These are phyloP conservation scores for Yarrowia galli DNA, from an alignment of 1,139 yeast species.

Conservation along the genomic window DNA sequence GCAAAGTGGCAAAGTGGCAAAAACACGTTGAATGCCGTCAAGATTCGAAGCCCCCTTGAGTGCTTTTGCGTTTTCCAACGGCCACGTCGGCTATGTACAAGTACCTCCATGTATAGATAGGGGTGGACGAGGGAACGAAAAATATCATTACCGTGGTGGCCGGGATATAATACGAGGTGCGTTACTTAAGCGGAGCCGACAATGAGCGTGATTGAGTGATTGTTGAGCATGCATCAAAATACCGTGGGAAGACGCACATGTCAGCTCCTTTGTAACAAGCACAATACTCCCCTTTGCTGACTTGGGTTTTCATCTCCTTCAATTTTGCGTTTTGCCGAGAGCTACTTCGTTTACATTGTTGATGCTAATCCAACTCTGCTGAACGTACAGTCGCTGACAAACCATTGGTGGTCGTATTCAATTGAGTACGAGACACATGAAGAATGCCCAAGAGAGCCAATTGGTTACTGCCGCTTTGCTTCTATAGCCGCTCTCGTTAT, in stretches of 20 bases:
- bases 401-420: too few species aligned
- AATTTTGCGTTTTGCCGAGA: not conserved
- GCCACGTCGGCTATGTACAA: not conserved
- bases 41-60: not conserved
- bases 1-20: too few species aligned
- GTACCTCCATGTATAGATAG: not conserved
- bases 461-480: too few species aligned
- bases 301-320: not conserved
- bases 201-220: not conserved
- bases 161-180: conserved; percentile 5
- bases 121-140: not conserved
- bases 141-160: not conserved
- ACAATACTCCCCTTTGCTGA: not conserved
- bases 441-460: too few species aligned
- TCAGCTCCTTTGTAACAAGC: not conserved
- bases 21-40: too few species aligned
- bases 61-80: conserved; percentile 7
- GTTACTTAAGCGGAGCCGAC: not conserved
- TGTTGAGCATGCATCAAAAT: not conserved
- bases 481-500: too few species aligned
- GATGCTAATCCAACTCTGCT: too few species aligned
- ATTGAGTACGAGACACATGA: too few species aligned
- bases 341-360: too few species aligned
- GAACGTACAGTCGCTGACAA: too few species aligned
- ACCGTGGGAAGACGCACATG: not conserved